Conservation (phyloP, 1,284 basidiomycete genomes). For the Crucibulum parvulum region DNA sequence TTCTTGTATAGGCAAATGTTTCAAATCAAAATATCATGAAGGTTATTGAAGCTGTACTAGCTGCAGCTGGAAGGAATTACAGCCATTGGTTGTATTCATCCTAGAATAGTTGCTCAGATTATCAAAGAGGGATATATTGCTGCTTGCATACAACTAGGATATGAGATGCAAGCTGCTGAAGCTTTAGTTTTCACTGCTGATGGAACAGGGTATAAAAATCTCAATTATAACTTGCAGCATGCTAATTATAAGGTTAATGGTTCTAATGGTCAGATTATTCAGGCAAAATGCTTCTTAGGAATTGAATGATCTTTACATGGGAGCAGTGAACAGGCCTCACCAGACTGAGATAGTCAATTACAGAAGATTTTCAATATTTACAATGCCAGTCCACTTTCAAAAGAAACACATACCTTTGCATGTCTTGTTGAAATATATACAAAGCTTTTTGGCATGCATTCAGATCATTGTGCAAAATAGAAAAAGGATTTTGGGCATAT, state of each 20-base stretch:
- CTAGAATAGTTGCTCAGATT: constrained; percentile 17
- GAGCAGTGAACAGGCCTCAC: constrained; percentile 10
- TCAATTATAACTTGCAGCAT: constrained; percentile 22
- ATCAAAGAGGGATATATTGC: constrained; percentile 24
- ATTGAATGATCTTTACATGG: constrained; percentile 15
- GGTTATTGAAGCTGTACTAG: constrained; percentile 14
- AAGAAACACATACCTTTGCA: constrained; percentile 6
- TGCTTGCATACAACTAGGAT: constrained; percentile 24
- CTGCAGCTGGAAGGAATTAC: constrained; percentile 19
- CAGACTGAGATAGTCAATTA: constrained; percentile 11
- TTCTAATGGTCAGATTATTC: no score
- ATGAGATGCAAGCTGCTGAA: constrained; percentile 21
- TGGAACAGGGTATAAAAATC: constrained; percentile 19
- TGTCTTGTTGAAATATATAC: constrained; percentile 10
- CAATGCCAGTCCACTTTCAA: constrained; percentile 20
- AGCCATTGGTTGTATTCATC: constrained; percentile 16
- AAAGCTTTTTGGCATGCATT: constrained; percentile 24
- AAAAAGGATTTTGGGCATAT: constrained; percentile 21
- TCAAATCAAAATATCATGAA: constrained; percentile 8
- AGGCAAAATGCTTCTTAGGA: constrained; percentile 15
- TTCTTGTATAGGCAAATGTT: constrained; percentile 6
- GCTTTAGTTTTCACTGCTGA: constrained; percentile 22
- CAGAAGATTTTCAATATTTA: constrained; percentile 7
- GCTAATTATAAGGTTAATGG: constrained; percentile 11
- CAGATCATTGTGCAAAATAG: constrained; percentile 28